phyloP scores from a whole-genome alignment of 768 basidiomycete species.

The Agrocybe pediades region DNA sequence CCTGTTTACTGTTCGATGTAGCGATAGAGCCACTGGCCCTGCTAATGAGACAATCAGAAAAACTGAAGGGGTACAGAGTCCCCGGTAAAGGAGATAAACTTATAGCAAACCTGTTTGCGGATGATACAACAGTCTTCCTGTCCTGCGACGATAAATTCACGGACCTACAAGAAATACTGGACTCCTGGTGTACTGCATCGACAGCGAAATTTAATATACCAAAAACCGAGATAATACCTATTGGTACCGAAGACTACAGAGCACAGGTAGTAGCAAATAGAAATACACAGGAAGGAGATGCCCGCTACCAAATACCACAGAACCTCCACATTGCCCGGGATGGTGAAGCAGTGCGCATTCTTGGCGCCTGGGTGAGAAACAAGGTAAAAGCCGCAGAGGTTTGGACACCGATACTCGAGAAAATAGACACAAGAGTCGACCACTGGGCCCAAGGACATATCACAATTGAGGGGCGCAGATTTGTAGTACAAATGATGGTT shows the following conservation, averaged over 20 bases:
- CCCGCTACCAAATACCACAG: slow-evolving; percentile 10
- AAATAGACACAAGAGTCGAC: slow-evolving; percentile 18
- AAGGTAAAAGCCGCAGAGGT: slow-evolving; percentile 12
- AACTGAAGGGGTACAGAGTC: slow-evolving; percentile 25
- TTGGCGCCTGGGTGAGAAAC: slow-evolving; percentile 37
- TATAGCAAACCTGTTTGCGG: slow-evolving; percentile 32
- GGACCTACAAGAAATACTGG: slow-evolving; percentile 23
- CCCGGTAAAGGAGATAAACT: slow-evolving; percentile 19
- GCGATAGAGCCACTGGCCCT: slow-evolving; percentile 36
- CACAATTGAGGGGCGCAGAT: slow-evolving; percentile 12
- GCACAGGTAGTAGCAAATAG: slow-evolving; percentile 4
- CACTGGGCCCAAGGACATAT: slow-evolving; percentile 23
- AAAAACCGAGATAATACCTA: slow-evolving; percentile 44
- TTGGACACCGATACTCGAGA: slow-evolving; percentile 29
- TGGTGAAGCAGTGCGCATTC: slow-evolving; percentile 27
- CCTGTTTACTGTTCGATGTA: slow-evolving; percentile 34
- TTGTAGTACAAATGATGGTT: slow-evolving; percentile 24
- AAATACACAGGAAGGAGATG: slow-evolving; percentile 1
- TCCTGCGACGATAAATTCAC: slow-evolving; percentile 23
- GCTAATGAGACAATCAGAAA: slow-evolving; percentile 24
- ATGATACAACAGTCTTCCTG: slow-evolving; percentile 35
- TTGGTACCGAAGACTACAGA: slow-evolving; percentile 26
- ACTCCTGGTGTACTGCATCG: slow-evolving; percentile 39
- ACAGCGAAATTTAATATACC: slow-evolving; percentile 38
- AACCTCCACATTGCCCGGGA: slow-evolving; percentile 32